These are phyloP conservation scores for Sclerotinia subarctica DNA, from an alignment of 2,329 filamentous ascomycete species.

Conservation along the genomic window DNA sequence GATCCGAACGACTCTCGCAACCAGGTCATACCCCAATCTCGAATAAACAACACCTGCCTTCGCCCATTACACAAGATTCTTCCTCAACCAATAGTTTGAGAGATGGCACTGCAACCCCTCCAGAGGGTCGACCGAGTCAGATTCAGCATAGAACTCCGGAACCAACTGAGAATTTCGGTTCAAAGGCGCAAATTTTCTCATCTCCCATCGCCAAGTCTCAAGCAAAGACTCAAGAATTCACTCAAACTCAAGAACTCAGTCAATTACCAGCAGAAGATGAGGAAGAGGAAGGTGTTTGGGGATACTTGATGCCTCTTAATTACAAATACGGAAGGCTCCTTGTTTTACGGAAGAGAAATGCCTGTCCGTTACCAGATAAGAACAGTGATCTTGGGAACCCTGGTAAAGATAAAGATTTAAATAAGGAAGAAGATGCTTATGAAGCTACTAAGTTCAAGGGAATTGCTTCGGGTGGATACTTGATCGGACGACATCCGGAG, in stretches of 20 bases:
- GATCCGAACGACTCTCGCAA: slow-evolving; percentile 66
- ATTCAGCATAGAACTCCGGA: slow-evolving; percentile 44
- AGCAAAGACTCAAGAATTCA: slow-evolving; percentile 59
- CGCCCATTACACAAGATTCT: slow-evolving; percentile 70
- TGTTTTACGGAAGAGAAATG: slow-evolving; percentile 70
- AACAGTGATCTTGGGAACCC: slow-evolving; percentile 43
- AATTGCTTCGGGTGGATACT: slow-evolving; percentile 73
- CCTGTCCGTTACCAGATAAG: slow-evolving; percentile 60
- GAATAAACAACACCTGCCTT: slow-evolving; percentile 70
- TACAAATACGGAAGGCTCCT: slow-evolving; percentile 64
- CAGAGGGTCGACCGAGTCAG: slow-evolving; percentile 57
- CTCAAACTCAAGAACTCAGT: slow-evolving; percentile 49
- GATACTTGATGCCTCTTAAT: slow-evolving; percentile 83
- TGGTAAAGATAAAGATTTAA: slow-evolving; percentile 47
- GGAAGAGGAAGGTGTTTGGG: slow-evolving; percentile 76
- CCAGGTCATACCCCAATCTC: slow-evolving; percentile 56
- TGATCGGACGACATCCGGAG: slow-evolving; percentile 90
- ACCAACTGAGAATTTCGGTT: background rate
- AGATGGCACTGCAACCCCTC: slow-evolving; percentile 69
- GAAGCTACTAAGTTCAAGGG: slow-evolving; percentile 60
- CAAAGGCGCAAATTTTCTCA: slow-evolving; percentile 40
- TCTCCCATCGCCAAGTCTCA: slow-evolving; percentile 34
- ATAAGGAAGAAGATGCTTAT: slow-evolving; percentile 57
- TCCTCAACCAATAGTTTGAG: slow-evolving; percentile 58
- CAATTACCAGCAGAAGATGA: slow-evolving; percentile 77